Conservation (phyloP, 176 grass and related monocot species). For the Musa beccarii region DNA sequence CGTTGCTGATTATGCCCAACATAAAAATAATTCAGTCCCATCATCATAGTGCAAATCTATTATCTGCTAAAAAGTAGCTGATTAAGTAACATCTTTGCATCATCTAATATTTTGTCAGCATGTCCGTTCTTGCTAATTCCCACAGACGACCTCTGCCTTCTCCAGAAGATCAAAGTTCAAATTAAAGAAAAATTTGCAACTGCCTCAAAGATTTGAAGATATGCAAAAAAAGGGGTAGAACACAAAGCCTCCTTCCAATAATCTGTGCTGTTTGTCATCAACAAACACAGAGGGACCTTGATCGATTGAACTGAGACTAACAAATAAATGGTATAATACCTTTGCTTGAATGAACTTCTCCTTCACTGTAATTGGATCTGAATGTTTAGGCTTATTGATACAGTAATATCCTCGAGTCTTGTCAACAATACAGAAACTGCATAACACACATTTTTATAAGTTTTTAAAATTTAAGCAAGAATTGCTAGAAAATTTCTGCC, state of each 20-base stretch:
- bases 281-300: background rate
- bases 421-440: constrained; percentile 8
- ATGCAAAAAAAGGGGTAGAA: background rate
- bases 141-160: background rate
- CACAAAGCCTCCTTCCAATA: background rate
- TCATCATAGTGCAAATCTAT: background rate
- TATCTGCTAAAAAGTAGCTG: background rate
- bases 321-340: constrained; percentile 29
- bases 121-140: background rate
- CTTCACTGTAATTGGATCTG: constrained; percentile 75
- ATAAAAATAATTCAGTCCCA: background rate
- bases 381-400: constrained; percentile 70
- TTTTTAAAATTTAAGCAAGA: too few species aligned
- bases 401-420: constrained; percentile 27
- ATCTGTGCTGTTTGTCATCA: background rate
- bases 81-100: background rate
- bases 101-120: background rate
- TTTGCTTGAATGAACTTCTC: constrained; percentile 99
- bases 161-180: background rate
- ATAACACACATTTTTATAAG: background rate
- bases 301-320: constrained; percentile 11
- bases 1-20: background rate
- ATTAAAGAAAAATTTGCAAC: background rate
- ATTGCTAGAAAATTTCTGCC: background rate
- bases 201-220: background rate